These are phyloP conservation scores for Holtermanniella nyarrowii DNA, from an alignment of 768 basidiomycete species.

Conservation along the genomic window DNA sequence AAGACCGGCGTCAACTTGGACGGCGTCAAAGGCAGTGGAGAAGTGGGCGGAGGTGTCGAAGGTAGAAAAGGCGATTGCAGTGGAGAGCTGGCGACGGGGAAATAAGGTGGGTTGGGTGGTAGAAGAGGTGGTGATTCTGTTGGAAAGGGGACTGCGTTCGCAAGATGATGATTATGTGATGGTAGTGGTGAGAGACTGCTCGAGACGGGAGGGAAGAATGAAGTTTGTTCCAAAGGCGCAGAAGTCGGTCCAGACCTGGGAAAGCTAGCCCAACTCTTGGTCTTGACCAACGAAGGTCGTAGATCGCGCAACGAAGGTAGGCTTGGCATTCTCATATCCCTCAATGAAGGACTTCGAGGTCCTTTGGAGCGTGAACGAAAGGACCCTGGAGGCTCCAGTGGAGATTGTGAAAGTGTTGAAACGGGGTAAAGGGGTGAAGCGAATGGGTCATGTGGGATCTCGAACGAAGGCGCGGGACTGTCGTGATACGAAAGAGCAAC, in stretches of 20 bases:
- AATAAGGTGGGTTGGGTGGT: conserved; percentile 31
- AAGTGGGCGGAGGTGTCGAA: conserved; percentile 10
- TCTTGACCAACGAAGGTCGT: background rate
- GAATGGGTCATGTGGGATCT: background rate
- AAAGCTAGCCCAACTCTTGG: background rate
- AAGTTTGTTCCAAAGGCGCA: background rate
- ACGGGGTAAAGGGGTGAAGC: background rate
- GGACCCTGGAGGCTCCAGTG: background rate
- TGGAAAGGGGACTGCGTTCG: background rate
- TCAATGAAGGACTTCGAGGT: background rate
- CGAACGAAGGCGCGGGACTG: background rate
- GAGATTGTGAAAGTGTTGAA: background rate
- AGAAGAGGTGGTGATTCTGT: conserved; percentile 30
- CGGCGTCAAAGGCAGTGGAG: conserved; percentile 7
- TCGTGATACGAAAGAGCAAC: background rate
- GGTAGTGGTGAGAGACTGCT: background rate
- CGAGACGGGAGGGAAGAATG: background rate
- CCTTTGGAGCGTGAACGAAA: background rate
- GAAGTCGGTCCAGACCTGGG: background rate
- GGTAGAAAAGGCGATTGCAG: background rate
- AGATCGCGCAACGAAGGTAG: background rate
- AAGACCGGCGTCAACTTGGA: conserved; percentile 10
- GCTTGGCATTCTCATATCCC: background rate
- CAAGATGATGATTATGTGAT: background rate
- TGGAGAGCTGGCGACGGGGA: conserved; percentile 8